Conservation (phyloP, 1,139 yeast species). For the Yamadazyma atlantica region DNA sequence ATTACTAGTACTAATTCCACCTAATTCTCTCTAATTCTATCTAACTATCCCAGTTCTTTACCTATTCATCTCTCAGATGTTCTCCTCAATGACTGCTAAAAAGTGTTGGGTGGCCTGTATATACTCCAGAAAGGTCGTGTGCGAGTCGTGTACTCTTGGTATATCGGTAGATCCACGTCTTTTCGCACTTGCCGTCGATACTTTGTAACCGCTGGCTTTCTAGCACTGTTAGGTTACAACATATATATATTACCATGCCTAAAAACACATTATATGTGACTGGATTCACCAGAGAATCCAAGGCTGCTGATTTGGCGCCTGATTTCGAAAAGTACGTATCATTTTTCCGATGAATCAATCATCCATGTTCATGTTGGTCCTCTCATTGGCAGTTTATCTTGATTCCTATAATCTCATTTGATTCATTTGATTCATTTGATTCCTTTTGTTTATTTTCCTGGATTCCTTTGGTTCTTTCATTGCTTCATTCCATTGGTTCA, state of each 20-base stretch:
- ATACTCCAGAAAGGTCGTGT: not conserved
- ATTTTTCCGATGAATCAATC: not conserved
- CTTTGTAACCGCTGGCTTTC: too few relatives aligned
- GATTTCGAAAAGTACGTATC: conserved; percentile 66
- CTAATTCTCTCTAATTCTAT: too few relatives aligned
- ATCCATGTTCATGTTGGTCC: conserved; percentile 1
- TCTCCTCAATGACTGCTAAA: not conserved
- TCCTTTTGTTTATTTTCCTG: too few relatives aligned
- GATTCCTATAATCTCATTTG: conserved; percentile 4
- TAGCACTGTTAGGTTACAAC: too few relatives aligned
- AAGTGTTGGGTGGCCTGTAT: not conserved
- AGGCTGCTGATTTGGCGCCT: conserved; percentile 67
- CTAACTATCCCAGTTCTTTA: not conserved
- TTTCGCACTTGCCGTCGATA: too few relatives aligned
- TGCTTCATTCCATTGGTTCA: conserved; percentile 5
- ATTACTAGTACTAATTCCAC: too few relatives aligned
- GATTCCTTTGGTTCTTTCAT: too few relatives aligned
- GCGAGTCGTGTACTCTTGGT: too few relatives aligned
- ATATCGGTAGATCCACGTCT: too few relatives aligned
- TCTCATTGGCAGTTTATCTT: conserved; percentile 6
- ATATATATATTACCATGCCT: conserved; percentile 41
- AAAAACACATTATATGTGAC: conserved; percentile 61
- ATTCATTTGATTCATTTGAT: too few relatives aligned
- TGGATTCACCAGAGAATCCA: conserved; percentile 58
- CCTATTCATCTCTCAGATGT: not conserved